These are phyloP conservation scores for Trichosporon sp. DNA, from an alignment of 1,284 basidiomycete genomes.

Conservation along the genomic window DNA sequence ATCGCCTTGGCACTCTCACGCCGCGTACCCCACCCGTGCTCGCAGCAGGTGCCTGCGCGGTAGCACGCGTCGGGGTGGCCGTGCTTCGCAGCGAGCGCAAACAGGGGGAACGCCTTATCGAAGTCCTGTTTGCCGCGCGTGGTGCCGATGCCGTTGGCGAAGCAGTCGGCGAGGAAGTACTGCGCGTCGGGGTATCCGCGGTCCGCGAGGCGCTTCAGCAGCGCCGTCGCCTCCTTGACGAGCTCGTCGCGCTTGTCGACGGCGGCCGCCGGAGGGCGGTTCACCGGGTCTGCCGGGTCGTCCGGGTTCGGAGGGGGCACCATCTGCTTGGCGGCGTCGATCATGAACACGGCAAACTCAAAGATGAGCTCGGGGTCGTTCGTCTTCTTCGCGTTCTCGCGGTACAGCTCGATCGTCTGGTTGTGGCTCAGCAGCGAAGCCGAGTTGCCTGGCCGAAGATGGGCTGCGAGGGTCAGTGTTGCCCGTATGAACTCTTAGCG, in stretches of 20 bases:
- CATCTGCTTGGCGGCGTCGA: constrained; percentile 88
- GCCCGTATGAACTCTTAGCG: background rate
- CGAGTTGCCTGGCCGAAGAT: constrained; percentile 88
- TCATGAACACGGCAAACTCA: constrained; percentile 98
- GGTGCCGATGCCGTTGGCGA: constrained; percentile 94
- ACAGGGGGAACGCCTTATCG: constrained; percentile 93
- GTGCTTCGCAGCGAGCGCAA: constrained; percentile 95
- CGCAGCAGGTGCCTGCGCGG: constrained; percentile 94
- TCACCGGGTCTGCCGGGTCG: constrained; percentile 31
- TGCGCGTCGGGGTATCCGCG: constrained; percentile 91
- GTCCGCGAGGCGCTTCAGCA: constrained; percentile 89
- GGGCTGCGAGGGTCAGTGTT: constrained; percentile 58
- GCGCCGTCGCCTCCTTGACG: constrained; percentile 77
- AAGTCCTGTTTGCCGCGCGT: constrained; percentile 88
- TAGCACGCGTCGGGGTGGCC: constrained; percentile 97
- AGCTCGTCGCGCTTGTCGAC: constrained; percentile 87
- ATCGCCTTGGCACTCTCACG: constrained; percentile 89
- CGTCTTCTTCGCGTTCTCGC: constrained; percentile 96
- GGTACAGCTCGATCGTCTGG: constrained; percentile 93
- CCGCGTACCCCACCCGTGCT: constrained; percentile 97
- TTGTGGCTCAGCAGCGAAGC: constrained; percentile 91
- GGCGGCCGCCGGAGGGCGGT: constrained; percentile 66
- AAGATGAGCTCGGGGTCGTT: constrained; percentile 97
- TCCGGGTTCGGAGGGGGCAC: constrained; percentile 50
- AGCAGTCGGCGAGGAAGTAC: constrained; percentile 97